Conservation (phyloP, 768 basidiomycete species). For the Leccinum obscurum region DNA sequence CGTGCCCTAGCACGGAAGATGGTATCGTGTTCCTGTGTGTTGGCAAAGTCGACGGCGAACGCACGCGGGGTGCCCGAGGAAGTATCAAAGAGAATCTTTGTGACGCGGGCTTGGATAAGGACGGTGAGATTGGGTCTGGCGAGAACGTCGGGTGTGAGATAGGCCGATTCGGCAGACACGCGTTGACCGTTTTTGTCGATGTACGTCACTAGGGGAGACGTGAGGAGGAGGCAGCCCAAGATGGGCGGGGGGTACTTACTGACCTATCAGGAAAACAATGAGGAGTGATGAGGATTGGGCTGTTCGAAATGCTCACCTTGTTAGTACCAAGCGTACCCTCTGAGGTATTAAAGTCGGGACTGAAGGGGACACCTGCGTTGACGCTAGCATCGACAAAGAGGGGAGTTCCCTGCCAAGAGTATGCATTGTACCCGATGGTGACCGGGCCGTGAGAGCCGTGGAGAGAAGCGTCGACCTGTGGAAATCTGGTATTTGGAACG, state of each 20-base stretch:
- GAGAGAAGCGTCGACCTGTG: constrained; percentile 44
- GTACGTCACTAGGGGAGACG: constrained; percentile 57
- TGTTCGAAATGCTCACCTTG: constrained; percentile 42
- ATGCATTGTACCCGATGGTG: constrained; percentile 55
- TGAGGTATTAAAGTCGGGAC: constrained; percentile 56
- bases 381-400: constrained; percentile 57
- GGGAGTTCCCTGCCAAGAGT: constrained; percentile 43
- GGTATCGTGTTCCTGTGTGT: constrained; percentile 20
- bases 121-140: constrained; percentile 66
- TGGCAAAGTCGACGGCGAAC: constrained; percentile 61
- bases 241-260: constrained; percentile 34
- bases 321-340: constrained; percentile 60
- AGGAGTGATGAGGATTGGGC: not conserved
- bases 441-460: constrained; percentile 59
- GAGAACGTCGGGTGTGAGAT: constrained; percentile 65
- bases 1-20: constrained; percentile 47
- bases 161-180: constrained; percentile 65
- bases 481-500: constrained; percentile 48
- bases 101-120: constrained; percentile 54
- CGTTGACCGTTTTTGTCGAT: constrained; percentile 52
- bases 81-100: constrained; percentile 55
- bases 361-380: constrained; percentile 51
- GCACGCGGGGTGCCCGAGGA: constrained; percentile 44
- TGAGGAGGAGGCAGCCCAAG: not conserved
- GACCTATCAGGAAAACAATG: constrained; percentile 32